phyloP scores from a whole-genome alignment of 306 rosid genomes.

The Psophocarpus tetragonolobus region DNA sequence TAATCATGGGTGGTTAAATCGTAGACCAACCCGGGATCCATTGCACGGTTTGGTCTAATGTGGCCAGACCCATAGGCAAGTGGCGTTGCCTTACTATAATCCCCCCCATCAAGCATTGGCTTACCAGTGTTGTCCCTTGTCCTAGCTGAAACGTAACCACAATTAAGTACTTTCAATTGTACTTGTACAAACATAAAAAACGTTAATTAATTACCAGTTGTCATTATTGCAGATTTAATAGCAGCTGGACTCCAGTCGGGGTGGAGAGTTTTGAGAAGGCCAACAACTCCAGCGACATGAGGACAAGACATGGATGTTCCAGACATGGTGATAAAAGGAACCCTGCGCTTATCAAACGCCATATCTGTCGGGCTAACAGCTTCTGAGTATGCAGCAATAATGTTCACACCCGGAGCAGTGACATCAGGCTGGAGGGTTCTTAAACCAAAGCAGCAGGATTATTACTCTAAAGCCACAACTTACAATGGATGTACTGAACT shows the following conservation, averaged over 20 bases:
- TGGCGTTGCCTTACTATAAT: slow-evolving; percentile 39
- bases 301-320: slow-evolving; percentile 94
- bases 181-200: too few relatives aligned
- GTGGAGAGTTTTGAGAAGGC: slow-evolving; percentile 65
- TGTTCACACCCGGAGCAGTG: slow-evolving; percentile 73
- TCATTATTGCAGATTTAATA: slow-evolving; percentile 70
- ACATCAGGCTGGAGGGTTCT: slow-evolving; percentile 78
- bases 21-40: slow-evolving; percentile 81
- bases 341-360: slow-evolving; percentile 45
- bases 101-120: slow-evolving; percentile 46
- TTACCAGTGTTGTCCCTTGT: slow-evolving; percentile 53
- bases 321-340: slow-evolving; percentile 54
- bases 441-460: too few relatives aligned
- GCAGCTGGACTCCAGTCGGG: slow-evolving; percentile 72
- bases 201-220: slow-evolving; percentile 48
- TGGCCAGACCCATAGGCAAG: slow-evolving; percentile 67
- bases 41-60: slow-evolving; percentile 66
- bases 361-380: slow-evolving; percentile 47
- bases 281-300: slow-evolving; percentile 70
- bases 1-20: slow-evolving; percentile 56
- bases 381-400: slow-evolving; percentile 61
- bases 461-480: not conserved
- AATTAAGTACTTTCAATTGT: too few relatives aligned
- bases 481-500: not conserved
- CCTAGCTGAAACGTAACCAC: slow-evolving; percentile 32